phyloP scores from a whole-genome alignment of 139 green algal species.

The Haematococcus sp. region DNA sequence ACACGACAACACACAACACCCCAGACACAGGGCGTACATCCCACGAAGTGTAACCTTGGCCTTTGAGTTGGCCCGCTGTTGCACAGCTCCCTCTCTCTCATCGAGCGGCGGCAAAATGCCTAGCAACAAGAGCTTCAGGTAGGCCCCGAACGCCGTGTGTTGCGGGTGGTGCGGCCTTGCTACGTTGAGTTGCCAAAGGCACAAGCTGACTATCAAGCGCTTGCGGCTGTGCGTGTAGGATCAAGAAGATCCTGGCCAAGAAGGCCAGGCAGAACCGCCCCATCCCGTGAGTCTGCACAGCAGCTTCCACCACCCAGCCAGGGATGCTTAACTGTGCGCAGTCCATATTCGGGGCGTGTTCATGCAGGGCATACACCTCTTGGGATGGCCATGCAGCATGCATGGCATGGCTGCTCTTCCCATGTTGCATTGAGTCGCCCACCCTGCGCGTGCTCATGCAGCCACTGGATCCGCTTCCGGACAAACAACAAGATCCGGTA shows the following conservation, averaged over 20 bases:
- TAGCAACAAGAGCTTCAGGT: conserved; percentile 10
- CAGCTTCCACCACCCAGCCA: not conserved
- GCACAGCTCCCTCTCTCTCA: no score
- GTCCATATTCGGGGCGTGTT: no score
- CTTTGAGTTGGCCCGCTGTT: no score
- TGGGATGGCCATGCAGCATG: not conserved
- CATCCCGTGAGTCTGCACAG: conserved; percentile 61
- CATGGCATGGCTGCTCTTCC: not conserved
- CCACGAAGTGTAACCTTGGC: no score
- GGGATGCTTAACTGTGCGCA: not conserved
- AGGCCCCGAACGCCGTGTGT: not conserved
- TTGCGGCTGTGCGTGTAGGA: not conserved
- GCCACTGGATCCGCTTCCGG: conserved; percentile 91
- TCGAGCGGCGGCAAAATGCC: not conserved
- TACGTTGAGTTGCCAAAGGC: not conserved
- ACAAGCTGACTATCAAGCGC: not conserved
- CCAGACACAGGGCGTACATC: no score
- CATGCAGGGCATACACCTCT: no score
- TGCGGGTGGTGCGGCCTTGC: not conserved
- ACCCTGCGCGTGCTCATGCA: not conserved
- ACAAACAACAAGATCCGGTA: conserved; percentile 96
- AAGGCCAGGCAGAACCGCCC: conserved; percentile 97
- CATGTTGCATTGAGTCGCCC: not conserved
- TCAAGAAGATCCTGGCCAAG: conserved; percentile 76
- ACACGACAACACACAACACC: no score